A percentile compares a stretch with the other conserved stretches of the same genome.
Evolutionary conservation across 345 rosid genomes (phyloP).

Genomic region (Gossypium thurberi): DNA sequence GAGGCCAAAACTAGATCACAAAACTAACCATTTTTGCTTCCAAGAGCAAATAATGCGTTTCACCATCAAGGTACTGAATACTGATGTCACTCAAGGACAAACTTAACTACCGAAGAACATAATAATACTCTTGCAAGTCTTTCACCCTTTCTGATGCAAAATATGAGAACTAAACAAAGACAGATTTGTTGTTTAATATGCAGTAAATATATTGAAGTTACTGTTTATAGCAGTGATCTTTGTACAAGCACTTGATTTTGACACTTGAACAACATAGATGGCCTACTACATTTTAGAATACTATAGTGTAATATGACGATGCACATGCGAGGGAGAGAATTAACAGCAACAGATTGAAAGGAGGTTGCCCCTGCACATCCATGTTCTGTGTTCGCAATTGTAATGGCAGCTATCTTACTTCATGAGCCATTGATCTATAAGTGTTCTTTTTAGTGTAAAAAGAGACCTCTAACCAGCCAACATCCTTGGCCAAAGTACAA

Average conservation of each 20-base stretch:
- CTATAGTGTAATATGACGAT: neutral
- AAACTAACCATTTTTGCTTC: neutral
- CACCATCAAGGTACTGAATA: neutral
- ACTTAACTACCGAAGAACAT: neutral
- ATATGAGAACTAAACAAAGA: neutral
- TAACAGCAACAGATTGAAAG: neutral
- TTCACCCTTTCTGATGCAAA: neutral
- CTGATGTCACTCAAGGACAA: neutral
- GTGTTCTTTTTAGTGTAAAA: neutral
- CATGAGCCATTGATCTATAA: neutral
- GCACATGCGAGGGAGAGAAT: neutral
- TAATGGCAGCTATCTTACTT: neutral
- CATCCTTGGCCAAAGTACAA: neutral
- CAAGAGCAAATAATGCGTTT: neutral
- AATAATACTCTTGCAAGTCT: neutral
- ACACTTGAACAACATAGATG: neutral
- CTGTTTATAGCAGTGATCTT: neutral
- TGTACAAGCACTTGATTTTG: neutral
- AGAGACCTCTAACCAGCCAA: neutral
- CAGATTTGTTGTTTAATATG: neutral
- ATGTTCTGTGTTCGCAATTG: neutral
- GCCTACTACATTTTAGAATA: neutral
- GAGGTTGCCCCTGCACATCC: neutral
- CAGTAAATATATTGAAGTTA: neutral
- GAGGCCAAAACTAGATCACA: neutral